Evolutionary conservation across 495 filamentous ascomycete genomes (phyloP).

Genomic region (Tuber borchii): DNA sequence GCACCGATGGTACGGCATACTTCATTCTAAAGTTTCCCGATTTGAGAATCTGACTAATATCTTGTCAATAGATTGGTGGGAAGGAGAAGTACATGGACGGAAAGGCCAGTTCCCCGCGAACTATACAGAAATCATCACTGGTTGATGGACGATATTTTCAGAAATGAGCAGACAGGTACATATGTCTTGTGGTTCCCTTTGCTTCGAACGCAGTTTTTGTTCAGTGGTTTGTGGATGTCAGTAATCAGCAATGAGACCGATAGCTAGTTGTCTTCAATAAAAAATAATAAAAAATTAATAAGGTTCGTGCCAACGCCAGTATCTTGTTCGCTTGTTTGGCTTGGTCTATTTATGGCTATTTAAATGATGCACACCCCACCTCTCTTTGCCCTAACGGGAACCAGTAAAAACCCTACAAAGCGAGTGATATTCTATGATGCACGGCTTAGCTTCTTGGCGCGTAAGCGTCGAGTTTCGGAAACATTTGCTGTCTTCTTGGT

Average conservation of each 20-base stretch:
- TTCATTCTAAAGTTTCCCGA: neutral
- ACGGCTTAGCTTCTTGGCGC: neutral
- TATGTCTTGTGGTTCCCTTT: neutral
- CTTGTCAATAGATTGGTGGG: conserved; percentile 75
- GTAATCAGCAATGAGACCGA: neutral
- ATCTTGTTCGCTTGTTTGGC: neutral
- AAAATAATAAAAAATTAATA: neutral
- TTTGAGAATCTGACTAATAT: neutral
- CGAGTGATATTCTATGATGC: neutral
- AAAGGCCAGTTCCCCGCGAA: conserved; percentile 86
- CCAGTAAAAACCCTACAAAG: neutral
- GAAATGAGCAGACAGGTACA: conserved; percentile 7
- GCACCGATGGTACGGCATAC: conserved; percentile 53
- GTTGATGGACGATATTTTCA: conserved; percentile 13
- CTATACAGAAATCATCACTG: conserved; percentile 54
- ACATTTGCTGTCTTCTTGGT: neutral
- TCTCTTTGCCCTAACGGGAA: neutral
- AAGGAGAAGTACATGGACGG: conserved; percentile 69
- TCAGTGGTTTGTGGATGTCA: neutral
- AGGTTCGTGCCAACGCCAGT: neutral
- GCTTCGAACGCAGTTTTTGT: neutral
- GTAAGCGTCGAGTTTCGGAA: neutral
- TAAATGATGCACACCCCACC: neutral
- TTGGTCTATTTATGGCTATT: neutral
- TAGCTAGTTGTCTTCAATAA: neutral